phyloP scores from a whole-genome alignment of 2,329 filamentous ascomycete species.

The Colletotrichum chrysophilum region DNA sequence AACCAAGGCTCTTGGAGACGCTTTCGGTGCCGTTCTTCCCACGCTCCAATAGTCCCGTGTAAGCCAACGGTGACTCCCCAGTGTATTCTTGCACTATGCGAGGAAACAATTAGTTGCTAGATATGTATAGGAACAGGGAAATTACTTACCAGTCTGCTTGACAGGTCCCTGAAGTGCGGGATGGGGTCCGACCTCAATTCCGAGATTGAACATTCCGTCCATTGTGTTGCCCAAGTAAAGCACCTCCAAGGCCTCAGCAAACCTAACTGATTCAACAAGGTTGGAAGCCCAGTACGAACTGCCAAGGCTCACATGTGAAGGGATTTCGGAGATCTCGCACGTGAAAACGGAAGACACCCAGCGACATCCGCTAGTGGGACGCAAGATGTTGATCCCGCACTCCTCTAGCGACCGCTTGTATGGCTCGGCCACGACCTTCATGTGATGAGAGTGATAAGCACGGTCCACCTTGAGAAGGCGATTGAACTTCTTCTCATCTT shows the following conservation, averaged over 20 bases:
- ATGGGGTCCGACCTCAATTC: constrained; percentile 39
- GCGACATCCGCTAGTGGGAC: background rate
- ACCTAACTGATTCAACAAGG: constrained; percentile 32
- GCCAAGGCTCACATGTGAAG: background rate
- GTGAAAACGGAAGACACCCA: background rate
- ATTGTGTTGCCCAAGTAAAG: background rate
- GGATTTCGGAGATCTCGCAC: background rate
- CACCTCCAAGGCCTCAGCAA: constrained; percentile 21
- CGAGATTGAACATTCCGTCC: background rate
- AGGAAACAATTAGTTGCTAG: rapidly evolving
- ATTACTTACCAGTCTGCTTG: background rate
- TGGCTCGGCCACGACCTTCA: background rate
- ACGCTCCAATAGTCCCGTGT: background rate
- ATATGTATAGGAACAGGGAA: rapidly evolving
- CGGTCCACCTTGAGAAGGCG: constrained; percentile 27
- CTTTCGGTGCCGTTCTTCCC: background rate
- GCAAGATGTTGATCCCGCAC: background rate
- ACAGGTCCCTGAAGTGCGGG: constrained; percentile 44
- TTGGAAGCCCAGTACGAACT: constrained; percentile 31
- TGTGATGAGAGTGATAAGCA: constrained; percentile 36
- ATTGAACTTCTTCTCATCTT: constrained; percentile 23
- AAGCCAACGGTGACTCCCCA: background rate
- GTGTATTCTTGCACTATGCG: background rate
- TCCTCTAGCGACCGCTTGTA: background rate
- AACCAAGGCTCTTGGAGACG: background rate